These are phyloP conservation scores for Onygena corvina DNA, from an alignment of 2,329 filamentous ascomycete genomes.

Conservation along the genomic window DNA sequence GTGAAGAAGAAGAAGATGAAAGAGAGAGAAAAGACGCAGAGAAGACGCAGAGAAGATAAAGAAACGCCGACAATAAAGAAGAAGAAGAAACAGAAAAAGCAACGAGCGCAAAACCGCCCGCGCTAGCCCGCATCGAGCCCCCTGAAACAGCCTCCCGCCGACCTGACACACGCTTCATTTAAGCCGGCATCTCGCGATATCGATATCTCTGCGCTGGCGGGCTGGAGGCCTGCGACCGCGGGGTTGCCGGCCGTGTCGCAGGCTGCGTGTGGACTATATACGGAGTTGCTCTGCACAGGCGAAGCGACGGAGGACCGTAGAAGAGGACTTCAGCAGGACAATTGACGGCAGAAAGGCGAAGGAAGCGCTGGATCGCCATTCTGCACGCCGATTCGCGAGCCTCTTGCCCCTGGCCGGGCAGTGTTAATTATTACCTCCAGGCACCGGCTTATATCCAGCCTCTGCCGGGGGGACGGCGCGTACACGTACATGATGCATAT, in stretches of 20 bases:
- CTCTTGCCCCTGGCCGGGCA: not conserved
- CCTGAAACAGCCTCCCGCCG: no score
- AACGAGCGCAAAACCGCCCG: not conserved
- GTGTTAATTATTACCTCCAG: not conserved
- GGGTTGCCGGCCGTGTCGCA: no score
- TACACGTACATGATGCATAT: constrained; percentile 2
- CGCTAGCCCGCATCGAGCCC: no score
- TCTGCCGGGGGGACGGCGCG: not conserved
- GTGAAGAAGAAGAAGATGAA: constrained; percentile 7
- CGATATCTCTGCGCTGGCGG: no score
- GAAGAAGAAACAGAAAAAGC: not conserved
- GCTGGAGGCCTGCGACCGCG: no score
- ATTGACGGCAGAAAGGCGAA: no score
- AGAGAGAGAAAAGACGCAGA: not conserved
- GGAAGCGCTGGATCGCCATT: constrained; percentile 1
- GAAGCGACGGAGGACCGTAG: no score
- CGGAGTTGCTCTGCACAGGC: no score
- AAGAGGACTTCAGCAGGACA: no score
- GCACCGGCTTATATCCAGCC: not conserved
- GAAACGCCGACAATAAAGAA: not conserved
- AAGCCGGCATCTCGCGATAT: no score
- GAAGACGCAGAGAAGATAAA: not conserved
- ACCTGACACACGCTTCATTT: no score
- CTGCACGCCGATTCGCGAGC: not conserved
- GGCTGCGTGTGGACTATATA: no score